Percentiles rank a stretch among this genome's conserved stretches.
phyloP scores from a whole-genome alignment of 2,329 filamentous ascomycete species.

The Exophiala mesophila region DNA sequence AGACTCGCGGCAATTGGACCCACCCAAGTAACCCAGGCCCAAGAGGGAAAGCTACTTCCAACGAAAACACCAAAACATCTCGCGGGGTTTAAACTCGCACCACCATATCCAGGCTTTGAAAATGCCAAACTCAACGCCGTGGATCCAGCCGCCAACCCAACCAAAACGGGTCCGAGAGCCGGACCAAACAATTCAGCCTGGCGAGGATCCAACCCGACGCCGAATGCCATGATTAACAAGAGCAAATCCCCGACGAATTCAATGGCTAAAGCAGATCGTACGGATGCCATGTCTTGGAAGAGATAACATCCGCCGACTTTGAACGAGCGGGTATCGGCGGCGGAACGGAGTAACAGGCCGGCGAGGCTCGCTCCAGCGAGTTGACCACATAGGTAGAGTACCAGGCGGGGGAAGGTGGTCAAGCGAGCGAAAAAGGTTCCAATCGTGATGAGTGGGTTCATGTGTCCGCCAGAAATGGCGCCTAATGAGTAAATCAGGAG shows the following conservation, averaged over 20 bases:
- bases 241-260: slow-evolving; percentile 46
- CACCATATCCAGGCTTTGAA: slow-evolving; percentile 39
- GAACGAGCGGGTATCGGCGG: slow-evolving; percentile 32
- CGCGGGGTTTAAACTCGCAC: slow-evolving; percentile 43
- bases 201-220: slow-evolving; percentile 50
- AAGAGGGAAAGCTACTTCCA: slow-evolving; percentile 31
- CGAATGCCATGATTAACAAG: slow-evolving; percentile 48
- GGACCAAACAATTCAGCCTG: slow-evolving; percentile 48
- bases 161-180: slow-evolving; percentile 46
- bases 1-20: slow-evolving; percentile 31
- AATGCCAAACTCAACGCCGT: slow-evolving; percentile 37
- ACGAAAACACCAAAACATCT: slow-evolving; percentile 43
- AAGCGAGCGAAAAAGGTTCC: slow-evolving; percentile 49
- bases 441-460: slow-evolving; percentile 52
- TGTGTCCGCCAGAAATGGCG: slow-evolving; percentile 48
- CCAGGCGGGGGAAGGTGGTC: slow-evolving; percentile 44
- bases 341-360: slow-evolving; percentile 39
- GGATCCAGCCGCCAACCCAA: slow-evolving; percentile 40
- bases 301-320: slow-evolving; percentile 38
- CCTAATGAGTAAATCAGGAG: slow-evolving; percentile 48
- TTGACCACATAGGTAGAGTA: slow-evolving; percentile 47
- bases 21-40: slow-evolving; percentile 39
- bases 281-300: slow-evolving; percentile 33
- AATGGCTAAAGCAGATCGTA: slow-evolving; percentile 42
- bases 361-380: slow-evolving; percentile 42